These are phyloP conservation scores for Aspergillus olivimuriae DNA, from an alignment of 495 filamentous ascomycete species.

Conservation along the genomic window DNA sequence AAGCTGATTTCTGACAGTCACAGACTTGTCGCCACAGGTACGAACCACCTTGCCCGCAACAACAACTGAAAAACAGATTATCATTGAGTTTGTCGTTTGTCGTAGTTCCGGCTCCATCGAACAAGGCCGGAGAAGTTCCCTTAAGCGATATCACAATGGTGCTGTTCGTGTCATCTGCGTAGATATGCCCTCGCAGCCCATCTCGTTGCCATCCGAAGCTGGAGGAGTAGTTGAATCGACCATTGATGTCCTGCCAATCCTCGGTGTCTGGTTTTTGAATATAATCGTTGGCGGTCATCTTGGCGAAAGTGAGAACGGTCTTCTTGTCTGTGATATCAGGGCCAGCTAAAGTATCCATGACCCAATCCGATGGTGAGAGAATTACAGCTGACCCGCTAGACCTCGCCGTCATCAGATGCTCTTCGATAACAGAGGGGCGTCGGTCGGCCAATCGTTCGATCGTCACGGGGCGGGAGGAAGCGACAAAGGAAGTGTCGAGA, in stretches of 20 bases:
- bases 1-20: constrained; percentile 78
- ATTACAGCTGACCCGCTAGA: constrained; percentile 52
- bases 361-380: constrained; percentile 69
- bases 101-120: constrained; percentile 90
- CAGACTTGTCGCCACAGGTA: constrained; percentile 86
- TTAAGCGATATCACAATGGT: constrained; percentile 91
- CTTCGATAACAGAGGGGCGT: constrained; percentile 65
- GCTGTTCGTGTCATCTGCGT: constrained; percentile 73
- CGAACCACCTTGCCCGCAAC: constrained; percentile 86
- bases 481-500: constrained; percentile 31
- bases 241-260: constrained; percentile 79
- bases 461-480: constrained; percentile 52
- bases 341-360: constrained; percentile 66
- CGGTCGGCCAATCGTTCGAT: constrained; percentile 82
- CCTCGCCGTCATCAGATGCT: constrained; percentile 62
- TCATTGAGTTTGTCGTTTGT: constrained; percentile 98
- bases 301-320: constrained; percentile 75
- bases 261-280: constrained; percentile 59
- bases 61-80: constrained; percentile 96
- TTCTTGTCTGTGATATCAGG: constrained; percentile 84
- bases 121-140: constrained; percentile 82
- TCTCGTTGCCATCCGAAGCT: constrained; percentile 89
- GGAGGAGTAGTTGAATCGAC: constrained; percentile 71
- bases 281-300: constrained; percentile 87
- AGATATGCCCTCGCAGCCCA: constrained; percentile 88